A percentile compares a stretch with the other conserved stretches of the same genome.
phyloP scores from a whole-genome alignment of 2,329 filamentous ascomycete species.

The Periconia sp. region DNA sequence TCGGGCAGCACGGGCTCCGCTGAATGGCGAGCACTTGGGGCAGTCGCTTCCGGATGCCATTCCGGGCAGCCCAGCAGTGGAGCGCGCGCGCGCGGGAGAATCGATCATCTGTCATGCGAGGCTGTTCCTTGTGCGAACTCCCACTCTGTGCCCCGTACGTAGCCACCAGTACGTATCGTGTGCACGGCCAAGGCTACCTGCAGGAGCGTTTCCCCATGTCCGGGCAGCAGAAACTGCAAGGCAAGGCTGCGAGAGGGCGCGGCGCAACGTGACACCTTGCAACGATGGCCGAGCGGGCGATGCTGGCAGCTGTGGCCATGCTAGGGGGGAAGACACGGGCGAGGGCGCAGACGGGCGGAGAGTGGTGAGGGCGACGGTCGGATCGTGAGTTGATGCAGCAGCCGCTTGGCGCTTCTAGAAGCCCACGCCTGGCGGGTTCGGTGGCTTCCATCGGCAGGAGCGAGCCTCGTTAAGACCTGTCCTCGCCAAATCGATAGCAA shows the following conservation, averaged over 20 bases:
- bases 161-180: too few relatives aligned
- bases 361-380: not conserved
- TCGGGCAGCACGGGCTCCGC: constrained; percentile 4
- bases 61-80: constrained; percentile 1
- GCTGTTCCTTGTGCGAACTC: too few relatives aligned
- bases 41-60: constrained; percentile 5
- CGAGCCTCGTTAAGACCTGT: too few relatives aligned
- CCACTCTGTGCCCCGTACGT: too few relatives aligned
- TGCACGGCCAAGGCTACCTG: too few relatives aligned
- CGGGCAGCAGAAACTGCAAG: too few relatives aligned
- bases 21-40: constrained; percentile 6
- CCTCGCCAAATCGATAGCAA: constrained; percentile 4
- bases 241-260: too few relatives aligned
- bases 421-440: not conserved
- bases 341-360: not conserved
- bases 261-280: not conserved
- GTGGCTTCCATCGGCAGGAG: constrained; percentile 5
- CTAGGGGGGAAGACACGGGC: not conserved
- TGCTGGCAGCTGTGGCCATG: not conserved
- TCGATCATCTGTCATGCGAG: too few relatives aligned
- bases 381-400: not conserved
- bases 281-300: not conserved
- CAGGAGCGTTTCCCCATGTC: too few relatives aligned
- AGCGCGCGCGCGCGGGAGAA: not conserved
- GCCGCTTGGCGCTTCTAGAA: constrained; percentile 3